phyloP scores from a whole-genome alignment of 352 stramenopile genomes.

The Pythium diclinum region DNA sequence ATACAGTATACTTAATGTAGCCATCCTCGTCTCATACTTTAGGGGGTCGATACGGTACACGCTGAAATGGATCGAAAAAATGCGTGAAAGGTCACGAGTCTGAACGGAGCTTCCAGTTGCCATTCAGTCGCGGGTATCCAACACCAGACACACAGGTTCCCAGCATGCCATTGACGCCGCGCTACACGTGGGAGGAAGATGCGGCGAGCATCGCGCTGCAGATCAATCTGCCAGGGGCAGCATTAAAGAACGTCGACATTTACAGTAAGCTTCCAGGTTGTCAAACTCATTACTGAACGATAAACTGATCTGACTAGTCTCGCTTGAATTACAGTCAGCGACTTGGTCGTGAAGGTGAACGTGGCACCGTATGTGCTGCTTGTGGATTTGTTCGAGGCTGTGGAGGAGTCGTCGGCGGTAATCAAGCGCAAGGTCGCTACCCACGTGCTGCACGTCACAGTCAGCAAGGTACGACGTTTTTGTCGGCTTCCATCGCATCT shows the following conservation, averaged over 20 bases:
- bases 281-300: background rate
- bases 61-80: background rate
- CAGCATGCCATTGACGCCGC: conserved; percentile 60
- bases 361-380: conserved; percentile 69
- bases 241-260: conserved; percentile 54
- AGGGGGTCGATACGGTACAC: background rate
- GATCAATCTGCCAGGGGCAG: conserved; percentile 46
- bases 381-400: conserved; percentile 53
- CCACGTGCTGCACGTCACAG: conserved; percentile 41
- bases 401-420: conserved; percentile 49
- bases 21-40: background rate
- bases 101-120: background rate
- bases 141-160: background rate
- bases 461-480: conserved; percentile 37
- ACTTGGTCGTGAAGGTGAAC: conserved; percentile 81
- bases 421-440: conserved; percentile 44
- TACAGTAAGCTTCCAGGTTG: conserved; percentile 41
- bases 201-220: conserved; percentile 42
- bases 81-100: conserved; percentile 12
- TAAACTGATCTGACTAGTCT: background rate
- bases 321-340: conserved; percentile 43
- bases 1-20: background rate
- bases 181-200: conserved; percentile 69
- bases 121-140: background rate
- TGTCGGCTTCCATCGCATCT: background rate